phyloP scores from a whole-genome alignment of 148 eudicot genomes.

The Pharnaceum exiguum region DNA sequence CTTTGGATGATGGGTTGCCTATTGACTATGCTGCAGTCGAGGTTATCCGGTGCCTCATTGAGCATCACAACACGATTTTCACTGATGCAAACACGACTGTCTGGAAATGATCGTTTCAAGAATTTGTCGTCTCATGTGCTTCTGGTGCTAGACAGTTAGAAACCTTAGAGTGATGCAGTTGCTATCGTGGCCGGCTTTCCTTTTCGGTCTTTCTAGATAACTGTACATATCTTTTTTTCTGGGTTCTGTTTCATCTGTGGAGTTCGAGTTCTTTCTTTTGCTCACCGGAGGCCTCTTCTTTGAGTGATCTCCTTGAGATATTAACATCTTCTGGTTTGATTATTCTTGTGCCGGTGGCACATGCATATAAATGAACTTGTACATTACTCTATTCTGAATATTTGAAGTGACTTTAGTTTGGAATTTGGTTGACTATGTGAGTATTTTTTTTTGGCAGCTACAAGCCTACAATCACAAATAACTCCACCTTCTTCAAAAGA shows the following conservation, averaged over 20 bases:
- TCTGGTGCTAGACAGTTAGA: background rate
- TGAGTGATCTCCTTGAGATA: too few relatives aligned
- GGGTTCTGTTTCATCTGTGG: background rate
- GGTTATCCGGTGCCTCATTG: conserved; percentile 78
- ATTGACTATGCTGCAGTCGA: conserved; percentile 74
- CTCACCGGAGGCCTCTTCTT: too few relatives aligned
- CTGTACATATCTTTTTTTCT: conserved; percentile 8
- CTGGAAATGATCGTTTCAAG: conserved; percentile 49
- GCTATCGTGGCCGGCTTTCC: background rate
- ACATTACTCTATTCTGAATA: too few relatives aligned
- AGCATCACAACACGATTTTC: conserved; percentile 86
- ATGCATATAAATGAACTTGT: too few relatives aligned
- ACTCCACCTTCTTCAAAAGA: too few relatives aligned
- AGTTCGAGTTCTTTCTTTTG: too few relatives aligned
- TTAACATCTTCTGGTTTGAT: too few relatives aligned
- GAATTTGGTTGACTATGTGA: too few relatives aligned
- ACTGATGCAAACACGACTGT: conserved; percentile 86
- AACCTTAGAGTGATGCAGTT: background rate
- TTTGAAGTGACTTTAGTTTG: too few relatives aligned
- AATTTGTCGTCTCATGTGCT: background rate
- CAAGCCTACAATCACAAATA: too few relatives aligned
- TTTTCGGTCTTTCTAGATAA: background rate
- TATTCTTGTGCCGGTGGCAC: too few relatives aligned
- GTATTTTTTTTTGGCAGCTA: too few relatives aligned
- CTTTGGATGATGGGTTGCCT: conserved; percentile 84